Percentiles rank a stretch among this genome's conserved stretches.
Evolutionary conservation across 2,329 filamentous ascomycete species (phyloP).

Genomic region (Myriosclerotinia duriaeana): DNA sequence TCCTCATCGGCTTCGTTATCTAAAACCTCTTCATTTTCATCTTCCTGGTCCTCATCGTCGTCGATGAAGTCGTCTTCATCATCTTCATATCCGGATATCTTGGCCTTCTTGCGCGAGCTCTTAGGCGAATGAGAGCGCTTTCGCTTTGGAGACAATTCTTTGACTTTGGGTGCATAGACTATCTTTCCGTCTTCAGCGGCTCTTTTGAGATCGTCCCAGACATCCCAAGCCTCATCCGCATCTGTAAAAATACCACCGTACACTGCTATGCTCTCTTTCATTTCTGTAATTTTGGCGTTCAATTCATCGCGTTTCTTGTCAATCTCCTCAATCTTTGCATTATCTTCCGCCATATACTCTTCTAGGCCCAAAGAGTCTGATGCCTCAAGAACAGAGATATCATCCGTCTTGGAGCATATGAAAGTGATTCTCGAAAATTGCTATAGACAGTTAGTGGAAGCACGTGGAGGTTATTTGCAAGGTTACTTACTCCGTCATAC

Average conservation of each 20-base stretch:
- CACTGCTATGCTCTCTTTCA: slow-evolving; percentile 42
- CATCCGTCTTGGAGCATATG: slow-evolving; percentile 63
- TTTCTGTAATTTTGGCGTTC: slow-evolving; percentile 30
- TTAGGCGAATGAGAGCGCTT: slow-evolving; percentile 40
- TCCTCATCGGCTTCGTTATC: slow-evolving; percentile 31
- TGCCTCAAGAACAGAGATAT: slow-evolving; percentile 49
- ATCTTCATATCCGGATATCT: slow-evolving; percentile 23
- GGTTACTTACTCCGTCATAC: slow-evolving; percentile 49
- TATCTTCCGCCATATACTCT: slow-evolving; percentile 43
- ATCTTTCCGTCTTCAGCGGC: slow-evolving; percentile 45
- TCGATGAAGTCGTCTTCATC: slow-evolving; percentile 32
- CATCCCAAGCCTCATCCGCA: slow-evolving; percentile 46
- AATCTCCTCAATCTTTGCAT: slow-evolving; percentile 34
- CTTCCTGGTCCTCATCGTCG: slow-evolving; percentile 39
- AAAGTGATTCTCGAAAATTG: slow-evolving; percentile 42
- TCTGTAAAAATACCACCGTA: slow-evolving; percentile 42
- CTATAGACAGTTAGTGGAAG: not conserved
- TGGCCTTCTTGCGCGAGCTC: slow-evolving; percentile 32
- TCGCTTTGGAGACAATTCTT: slow-evolving; percentile 44
- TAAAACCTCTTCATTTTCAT: slow-evolving; percentile 33
- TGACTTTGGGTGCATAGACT: slow-evolving; percentile 42
- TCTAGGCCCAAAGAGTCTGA: slow-evolving; percentile 43
- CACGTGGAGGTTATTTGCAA: too few relatives aligned
- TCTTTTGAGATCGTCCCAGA: slow-evolving; percentile 46
- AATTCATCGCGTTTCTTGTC: slow-evolving; percentile 29